These are phyloP conservation scores for Sclerotinia minor DNA, from an alignment of 2,329 filamentous ascomycete genomes.

Conservation along the genomic window DNA sequence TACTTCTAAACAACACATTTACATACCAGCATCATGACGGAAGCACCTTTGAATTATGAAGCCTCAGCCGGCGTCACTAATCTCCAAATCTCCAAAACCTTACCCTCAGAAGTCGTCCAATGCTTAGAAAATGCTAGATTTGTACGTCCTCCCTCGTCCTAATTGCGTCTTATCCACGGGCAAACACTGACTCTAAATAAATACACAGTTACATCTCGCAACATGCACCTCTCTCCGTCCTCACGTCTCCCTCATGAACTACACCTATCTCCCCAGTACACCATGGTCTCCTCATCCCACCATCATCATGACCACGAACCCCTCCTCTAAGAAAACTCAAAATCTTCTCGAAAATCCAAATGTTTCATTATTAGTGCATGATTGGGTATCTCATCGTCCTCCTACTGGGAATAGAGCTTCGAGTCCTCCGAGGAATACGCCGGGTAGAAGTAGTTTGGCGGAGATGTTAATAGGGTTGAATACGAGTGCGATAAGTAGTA, in stretches of 20 bases:
- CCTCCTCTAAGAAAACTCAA: slow-evolving; percentile 73
- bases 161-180: background rate
- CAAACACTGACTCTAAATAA: background rate
- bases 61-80: slow-evolving; percentile 72
- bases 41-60: slow-evolving; percentile 62
- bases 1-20: too few species aligned
- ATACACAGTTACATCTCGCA: slow-evolving; percentile 80
- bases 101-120: slow-evolving; percentile 83
- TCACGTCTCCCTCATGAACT: slow-evolving; percentile 97
- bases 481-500: slow-evolving; percentile 80
- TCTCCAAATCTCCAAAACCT: slow-evolving; percentile 60
- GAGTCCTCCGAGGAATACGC: slow-evolving; percentile 60
- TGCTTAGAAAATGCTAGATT: slow-evolving; percentile 95
- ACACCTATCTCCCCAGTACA: slow-evolving; percentile 87
- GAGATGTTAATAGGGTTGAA: slow-evolving; percentile 88
- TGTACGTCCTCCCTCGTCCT: slow-evolving; percentile 53
- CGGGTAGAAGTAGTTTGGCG: slow-evolving; percentile 70
- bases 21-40: background rate
- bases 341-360: slow-evolving; percentile 83
- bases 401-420: slow-evolving; percentile 67
- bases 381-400: slow-evolving; percentile 93
- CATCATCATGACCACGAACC: slow-evolving; percentile 92
- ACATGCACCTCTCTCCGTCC: slow-evolving; percentile 82
- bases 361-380: slow-evolving; percentile 93
- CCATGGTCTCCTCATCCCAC: slow-evolving; percentile 70